These are phyloP conservation scores for Striga hermonthica DNA, from an alignment of 305 asterid genomes.

Conservation along the genomic window DNA sequence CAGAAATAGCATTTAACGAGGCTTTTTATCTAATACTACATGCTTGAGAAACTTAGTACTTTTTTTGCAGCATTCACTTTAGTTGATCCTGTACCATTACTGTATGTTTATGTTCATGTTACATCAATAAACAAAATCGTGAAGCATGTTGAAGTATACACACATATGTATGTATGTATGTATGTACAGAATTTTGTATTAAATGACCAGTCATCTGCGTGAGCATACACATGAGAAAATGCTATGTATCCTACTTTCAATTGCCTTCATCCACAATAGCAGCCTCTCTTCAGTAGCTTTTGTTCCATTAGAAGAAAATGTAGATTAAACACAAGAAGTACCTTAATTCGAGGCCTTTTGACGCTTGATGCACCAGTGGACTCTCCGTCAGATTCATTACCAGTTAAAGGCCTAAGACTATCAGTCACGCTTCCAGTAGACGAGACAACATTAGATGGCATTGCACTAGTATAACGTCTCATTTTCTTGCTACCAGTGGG, in stretches of 20 bases:
- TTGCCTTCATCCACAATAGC: constrained; percentile 1
- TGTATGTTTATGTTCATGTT: constrained; percentile 1
- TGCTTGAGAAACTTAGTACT: background rate
- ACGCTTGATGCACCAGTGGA: constrained; percentile 80
- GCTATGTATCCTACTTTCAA: constrained; percentile 1
- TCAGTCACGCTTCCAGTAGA: constrained; percentile 73
- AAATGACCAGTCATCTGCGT: constrained; percentile 6
- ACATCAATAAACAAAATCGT: constrained; percentile 1
- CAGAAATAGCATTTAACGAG: too few relatives aligned
- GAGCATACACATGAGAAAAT: constrained; percentile 14
- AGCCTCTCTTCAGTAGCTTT: constrained; percentile 16
- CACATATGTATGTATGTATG: too few relatives aligned
- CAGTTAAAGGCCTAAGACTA: constrained; percentile 53
- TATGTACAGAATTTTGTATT: background rate
- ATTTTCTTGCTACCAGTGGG: constrained; percentile 75
- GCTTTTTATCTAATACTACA: too few relatives aligned
- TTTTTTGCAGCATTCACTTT: constrained; percentile 17
- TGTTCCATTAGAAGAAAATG: constrained; percentile 26
- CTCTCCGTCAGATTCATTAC: constrained; percentile 84
- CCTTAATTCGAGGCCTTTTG: constrained; percentile 71
- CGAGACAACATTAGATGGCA: constrained; percentile 79
- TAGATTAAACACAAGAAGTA: constrained; percentile 29
- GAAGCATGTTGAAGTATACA: background rate
- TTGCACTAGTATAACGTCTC: constrained; percentile 82
- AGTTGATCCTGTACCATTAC: background rate